Evolutionary conservation across 352 stramenopile species (phyloP).

Genomic region (Globisporangium nagaii): DNA sequence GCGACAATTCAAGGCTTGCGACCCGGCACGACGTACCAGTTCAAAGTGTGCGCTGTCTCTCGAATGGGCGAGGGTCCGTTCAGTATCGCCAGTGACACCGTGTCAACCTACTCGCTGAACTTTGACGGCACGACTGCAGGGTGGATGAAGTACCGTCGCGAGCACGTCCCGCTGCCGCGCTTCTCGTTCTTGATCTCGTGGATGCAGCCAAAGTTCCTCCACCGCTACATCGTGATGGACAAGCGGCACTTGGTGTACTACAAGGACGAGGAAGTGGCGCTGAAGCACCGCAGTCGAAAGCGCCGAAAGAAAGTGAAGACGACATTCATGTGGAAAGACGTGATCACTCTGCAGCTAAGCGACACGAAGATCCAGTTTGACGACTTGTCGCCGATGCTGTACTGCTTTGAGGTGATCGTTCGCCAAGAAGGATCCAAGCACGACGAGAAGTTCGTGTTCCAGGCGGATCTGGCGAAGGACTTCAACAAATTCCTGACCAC

Average conservation of each 20-base stretch:
- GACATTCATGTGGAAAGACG: constrained; percentile 63
- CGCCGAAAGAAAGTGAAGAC: constrained; percentile 77
- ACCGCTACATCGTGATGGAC: constrained; percentile 82
- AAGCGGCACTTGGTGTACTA: constrained; percentile 73
- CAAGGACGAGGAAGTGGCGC: constrained; percentile 67
- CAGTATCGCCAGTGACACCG: constrained; percentile 61
- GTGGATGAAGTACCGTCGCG: constrained; percentile 83
- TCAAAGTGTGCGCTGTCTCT: constrained; percentile 81
- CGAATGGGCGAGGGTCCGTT: constrained; percentile 85
- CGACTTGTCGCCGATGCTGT: constrained; percentile 74
- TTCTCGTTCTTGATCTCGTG: constrained; percentile 48
- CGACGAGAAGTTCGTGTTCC: constrained; percentile 77
- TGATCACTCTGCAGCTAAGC: constrained; percentile 53
- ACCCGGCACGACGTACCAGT: constrained; percentile 78
- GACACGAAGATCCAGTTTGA: constrained; percentile 77
- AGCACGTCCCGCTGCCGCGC: constrained; percentile 45
- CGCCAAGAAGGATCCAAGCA: constrained; percentile 37
- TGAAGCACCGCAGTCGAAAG: constrained; percentile 75
- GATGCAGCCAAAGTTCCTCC: constrained; percentile 72
- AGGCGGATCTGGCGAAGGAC: constrained; percentile 63
- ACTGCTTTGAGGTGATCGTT: constrained; percentile 75
- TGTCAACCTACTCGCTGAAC: constrained; percentile 67
- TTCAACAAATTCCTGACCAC: constrained; percentile 76
- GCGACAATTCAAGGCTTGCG: constrained; percentile 72
- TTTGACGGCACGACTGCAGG: constrained; percentile 73